Percentiles rank a stretch among this genome's conserved stretches.
phyloP scores from a whole-genome alignment of 768 basidiomycete species.

The Amanita polypyramis region DNA sequence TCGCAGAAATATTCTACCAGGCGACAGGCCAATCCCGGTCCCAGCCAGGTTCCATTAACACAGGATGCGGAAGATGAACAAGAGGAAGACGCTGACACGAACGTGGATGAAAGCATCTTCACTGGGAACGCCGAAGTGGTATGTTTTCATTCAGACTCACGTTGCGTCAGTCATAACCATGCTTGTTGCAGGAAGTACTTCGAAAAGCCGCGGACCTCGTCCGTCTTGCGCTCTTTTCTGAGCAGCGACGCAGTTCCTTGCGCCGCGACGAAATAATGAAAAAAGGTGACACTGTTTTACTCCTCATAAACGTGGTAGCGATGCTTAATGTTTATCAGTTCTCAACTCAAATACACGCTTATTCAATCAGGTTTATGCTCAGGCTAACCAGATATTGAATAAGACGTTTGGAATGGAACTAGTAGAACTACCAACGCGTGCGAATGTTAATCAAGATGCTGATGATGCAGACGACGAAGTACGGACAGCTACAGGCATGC shows the following conservation, averaged over 20 bases:
- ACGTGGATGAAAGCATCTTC: background rate
- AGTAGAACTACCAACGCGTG: slow-evolving; percentile 52
- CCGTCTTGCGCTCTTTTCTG: slow-evolving; percentile 62
- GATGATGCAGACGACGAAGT: slow-evolving; percentile 30
- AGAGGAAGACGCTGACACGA: slow-evolving; percentile 2
- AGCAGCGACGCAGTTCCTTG: slow-evolving; percentile 49
- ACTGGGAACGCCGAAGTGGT: background rate
- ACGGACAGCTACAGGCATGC: slow-evolving; percentile 36
- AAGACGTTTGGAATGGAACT: slow-evolving; percentile 70
- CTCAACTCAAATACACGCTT: slow-evolving; percentile 26
- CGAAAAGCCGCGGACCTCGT: slow-evolving; percentile 56
- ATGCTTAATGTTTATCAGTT: slow-evolving; percentile 11
- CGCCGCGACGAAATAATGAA: slow-evolving; percentile 68
- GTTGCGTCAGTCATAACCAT: background rate
- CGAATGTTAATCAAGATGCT: slow-evolving; percentile 30
- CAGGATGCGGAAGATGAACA: background rate
- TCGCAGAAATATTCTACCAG: slow-evolving; percentile 4
- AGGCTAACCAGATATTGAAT: slow-evolving; percentile 47
- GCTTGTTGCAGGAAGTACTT: slow-evolving; percentile 37
- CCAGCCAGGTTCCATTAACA: slow-evolving; percentile 2
- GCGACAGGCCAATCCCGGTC: background rate
- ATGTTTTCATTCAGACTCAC: background rate
- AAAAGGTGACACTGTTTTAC: slow-evolving; percentile 34
- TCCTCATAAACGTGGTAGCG: background rate
- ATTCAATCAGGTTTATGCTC: slow-evolving; percentile 46